Evolutionary conservation across 495 filamentous ascomycete genomes (phyloP).

Genomic region (Immersiella caudata): DNA sequence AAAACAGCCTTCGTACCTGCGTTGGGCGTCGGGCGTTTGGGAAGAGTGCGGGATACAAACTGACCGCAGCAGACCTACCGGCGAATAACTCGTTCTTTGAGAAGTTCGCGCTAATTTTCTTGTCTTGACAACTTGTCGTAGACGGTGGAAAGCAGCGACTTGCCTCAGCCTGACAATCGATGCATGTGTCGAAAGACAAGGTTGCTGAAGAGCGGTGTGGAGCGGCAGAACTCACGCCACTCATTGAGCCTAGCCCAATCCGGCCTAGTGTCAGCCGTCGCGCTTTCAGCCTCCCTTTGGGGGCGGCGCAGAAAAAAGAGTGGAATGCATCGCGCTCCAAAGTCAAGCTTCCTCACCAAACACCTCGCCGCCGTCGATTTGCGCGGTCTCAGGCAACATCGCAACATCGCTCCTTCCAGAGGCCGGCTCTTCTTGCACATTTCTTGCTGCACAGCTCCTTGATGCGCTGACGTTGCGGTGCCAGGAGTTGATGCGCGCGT

Average conservation of each 20-base stretch:
- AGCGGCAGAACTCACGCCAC: not conserved
- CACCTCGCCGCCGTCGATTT: not conserved
- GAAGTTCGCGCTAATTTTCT: too few species aligned
- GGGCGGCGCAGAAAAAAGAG: conserved; percentile 28
- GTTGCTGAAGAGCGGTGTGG: not conserved
- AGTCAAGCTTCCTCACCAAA: conserved; percentile 5
- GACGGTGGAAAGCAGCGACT: not conserved
- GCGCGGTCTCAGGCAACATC: not conserved
- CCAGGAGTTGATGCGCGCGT: conserved; percentile 35
- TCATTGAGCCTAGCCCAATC: conserved; percentile 5
- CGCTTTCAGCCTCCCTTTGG: conserved; percentile 33
- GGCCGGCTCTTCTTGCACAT: not conserved
- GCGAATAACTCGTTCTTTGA: too few species aligned
- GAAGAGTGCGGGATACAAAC: too few species aligned
- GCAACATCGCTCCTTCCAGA: conserved; percentile 1
- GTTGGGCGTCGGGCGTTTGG: too few species aligned
- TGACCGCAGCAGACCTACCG: too few species aligned
- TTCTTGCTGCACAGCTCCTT: not conserved
- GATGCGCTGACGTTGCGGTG: conserved; percentile 28
- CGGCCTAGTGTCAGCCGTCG: conserved; percentile 25
- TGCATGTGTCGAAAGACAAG: not conserved
- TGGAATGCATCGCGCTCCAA: conserved; percentile 14
- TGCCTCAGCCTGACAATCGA: not conserved
- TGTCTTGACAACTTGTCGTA: too few species aligned
- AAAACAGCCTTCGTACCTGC: too few species aligned